phyloP scores from a whole-genome alignment of 331 rosid species.

The Telfairia occidentalis region DNA sequence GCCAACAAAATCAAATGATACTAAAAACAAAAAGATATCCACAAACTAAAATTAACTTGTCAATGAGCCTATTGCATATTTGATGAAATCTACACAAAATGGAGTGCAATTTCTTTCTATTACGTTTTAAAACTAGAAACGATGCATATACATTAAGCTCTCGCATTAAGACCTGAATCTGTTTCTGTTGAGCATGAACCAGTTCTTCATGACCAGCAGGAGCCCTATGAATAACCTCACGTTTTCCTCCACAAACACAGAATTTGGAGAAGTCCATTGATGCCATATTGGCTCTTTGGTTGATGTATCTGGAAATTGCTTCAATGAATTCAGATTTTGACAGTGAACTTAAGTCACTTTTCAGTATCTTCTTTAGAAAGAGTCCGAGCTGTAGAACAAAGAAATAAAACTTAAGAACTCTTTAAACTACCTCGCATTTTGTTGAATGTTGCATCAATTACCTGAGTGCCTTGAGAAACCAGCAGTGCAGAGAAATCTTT shows the following conservation, averaged over 20 bases:
- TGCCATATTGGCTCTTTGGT: conserved; percentile 53
- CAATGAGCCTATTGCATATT: background rate
- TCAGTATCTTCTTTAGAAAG: conserved; percentile 75
- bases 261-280: conserved; percentile 71
- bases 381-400: conserved; percentile 57
- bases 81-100: background rate
- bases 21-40: background rate
- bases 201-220: conserved; percentile 34
- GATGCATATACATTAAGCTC: background rate
- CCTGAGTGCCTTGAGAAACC: conserved; percentile 93
- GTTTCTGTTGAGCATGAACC: conserved; percentile 49
- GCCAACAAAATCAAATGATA: conserved; percentile 1
- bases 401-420: background rate
- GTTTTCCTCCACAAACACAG: conserved; percentile 73
- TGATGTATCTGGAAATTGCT: conserved; percentile 58
- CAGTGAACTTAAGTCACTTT: conserved; percentile 44
- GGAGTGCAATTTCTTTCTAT: background rate
- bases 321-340: conserved; percentile 68
- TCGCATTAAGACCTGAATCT: conserved; percentile 51
- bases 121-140: background rate
- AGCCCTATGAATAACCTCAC: conserved; percentile 29
- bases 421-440: background rate
- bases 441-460: conserved; percentile 14
- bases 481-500: conserved; percentile 86
- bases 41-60: background rate